Evolutionary conservation across 2,329 filamentous ascomycete genomes (phyloP).

Genomic region (Botrytis medusae): DNA sequence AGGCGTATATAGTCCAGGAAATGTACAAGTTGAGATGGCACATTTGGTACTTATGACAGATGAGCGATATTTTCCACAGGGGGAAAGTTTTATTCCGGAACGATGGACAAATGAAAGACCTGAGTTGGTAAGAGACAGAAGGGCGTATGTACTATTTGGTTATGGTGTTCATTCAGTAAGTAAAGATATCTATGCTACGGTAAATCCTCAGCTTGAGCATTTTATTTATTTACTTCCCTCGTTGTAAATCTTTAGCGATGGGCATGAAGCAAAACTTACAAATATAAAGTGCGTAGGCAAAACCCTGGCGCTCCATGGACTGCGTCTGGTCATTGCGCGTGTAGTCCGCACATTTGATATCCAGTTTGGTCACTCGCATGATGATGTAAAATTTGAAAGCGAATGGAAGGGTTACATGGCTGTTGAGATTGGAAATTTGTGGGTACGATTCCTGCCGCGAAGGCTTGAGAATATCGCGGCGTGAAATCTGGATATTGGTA

Average conservation of each 20-base stretch:
- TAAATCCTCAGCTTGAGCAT: not conserved
- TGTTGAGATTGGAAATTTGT: constrained; percentile 24
- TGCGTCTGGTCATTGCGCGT: constrained; percentile 22
- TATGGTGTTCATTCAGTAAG: constrained; percentile 26
- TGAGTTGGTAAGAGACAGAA: constrained; percentile 23
- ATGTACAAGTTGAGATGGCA: constrained; percentile 24
- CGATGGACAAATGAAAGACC: constrained; percentile 25
- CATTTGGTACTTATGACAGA: constrained; percentile 27
- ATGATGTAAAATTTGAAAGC: constrained; percentile 22
- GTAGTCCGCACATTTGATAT: constrained; percentile 25
- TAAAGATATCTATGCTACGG: not conserved
- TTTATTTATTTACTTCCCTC: too few relatives aligned
- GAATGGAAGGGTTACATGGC: constrained; percentile 25
- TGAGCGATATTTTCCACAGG: constrained; percentile 26
- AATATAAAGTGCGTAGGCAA: constrained; percentile 26
- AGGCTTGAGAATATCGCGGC: not conserved
- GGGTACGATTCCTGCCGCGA: constrained; percentile 17
- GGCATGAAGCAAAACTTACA: not conserved
- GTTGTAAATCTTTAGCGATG: too few relatives aligned
- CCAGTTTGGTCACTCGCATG: constrained; percentile 21
- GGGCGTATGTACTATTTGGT: constrained; percentile 28
- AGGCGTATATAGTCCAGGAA: constrained; percentile 23
- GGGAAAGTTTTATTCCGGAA: constrained; percentile 26
- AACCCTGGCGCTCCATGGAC: constrained; percentile 27
- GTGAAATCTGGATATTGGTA: not conserved